These are phyloP conservation scores for Penicillium verhagenii DNA, from an alignment of 495 filamentous ascomycete species.

Conservation along the genomic window DNA sequence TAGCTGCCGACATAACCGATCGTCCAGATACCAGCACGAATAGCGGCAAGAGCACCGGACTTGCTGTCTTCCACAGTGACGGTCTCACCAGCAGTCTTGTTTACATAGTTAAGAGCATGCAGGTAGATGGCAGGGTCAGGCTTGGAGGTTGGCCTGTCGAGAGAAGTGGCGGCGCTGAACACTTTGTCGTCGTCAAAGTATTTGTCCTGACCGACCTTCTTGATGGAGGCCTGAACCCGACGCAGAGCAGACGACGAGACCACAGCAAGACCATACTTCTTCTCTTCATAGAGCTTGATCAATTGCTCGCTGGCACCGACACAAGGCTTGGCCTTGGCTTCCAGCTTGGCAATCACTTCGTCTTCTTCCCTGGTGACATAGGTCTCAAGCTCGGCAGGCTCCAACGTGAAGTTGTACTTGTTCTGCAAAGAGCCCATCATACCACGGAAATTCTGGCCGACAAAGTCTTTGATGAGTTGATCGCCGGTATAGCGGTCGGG, in stretches of 20 bases:
- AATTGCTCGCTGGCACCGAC: constrained; percentile 69
- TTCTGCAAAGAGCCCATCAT: constrained; percentile 76
- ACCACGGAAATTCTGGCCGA: constrained; percentile 94
- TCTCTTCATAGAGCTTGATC: constrained; percentile 57
- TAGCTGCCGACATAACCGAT: constrained; percentile 91
- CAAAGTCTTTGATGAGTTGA: constrained; percentile 81
- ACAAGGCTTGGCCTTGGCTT: constrained; percentile 68
- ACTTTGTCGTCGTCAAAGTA: constrained; percentile 74
- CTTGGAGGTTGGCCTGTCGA: constrained; percentile 80
- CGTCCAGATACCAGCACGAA: constrained; percentile 76
- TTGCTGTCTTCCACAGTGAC: constrained; percentile 90
- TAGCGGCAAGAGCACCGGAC: constrained; percentile 77
- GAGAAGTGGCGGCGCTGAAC: constrained; percentile 80
- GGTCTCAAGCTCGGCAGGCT: constrained; percentile 63
- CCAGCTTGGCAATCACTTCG: constrained; percentile 78
- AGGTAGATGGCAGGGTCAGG: constrained; percentile 93
- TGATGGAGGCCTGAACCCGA: constrained; percentile 74
- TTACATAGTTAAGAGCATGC: constrained; percentile 71
- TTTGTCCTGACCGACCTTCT: constrained; percentile 76
- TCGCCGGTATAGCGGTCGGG: constrained; percentile 75
- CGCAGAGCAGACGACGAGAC: constrained; percentile 78
- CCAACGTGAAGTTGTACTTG: constrained; percentile 72
- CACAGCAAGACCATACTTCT: constrained; percentile 76
- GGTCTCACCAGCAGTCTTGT: constrained; percentile 71
- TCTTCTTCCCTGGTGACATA: constrained; percentile 82